Evolutionary conservation across 768 basidiomycete genomes (phyloP), one percentile per base, ranked within the genome.

Genomic region (Suillus subaureus): DNA sequence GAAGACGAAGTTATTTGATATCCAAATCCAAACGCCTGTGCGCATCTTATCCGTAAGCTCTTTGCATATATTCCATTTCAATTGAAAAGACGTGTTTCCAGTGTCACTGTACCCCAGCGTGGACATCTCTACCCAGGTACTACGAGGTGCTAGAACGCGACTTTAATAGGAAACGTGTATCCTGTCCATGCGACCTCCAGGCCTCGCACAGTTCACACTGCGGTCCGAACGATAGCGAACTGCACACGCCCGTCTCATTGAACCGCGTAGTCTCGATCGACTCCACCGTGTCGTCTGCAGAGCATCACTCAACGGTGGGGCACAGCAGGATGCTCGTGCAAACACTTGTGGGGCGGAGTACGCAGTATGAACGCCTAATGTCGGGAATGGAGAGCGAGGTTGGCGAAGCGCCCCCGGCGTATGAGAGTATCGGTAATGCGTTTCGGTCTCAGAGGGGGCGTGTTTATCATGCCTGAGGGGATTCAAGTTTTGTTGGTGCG

Each of bases 21-120:
- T 97, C 69, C 87, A 93, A 51, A 83, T 97, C 61, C 93, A 95
- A 75, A 90, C 89, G 0, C 94, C 95, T 0, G 84, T 98, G 35
- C 88, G 93, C 49, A 87, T 98, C 58, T 88, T 97, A 55, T 96
- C 96, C 4, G 93, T 94, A 70, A 81, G 91, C 80, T 37, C 28
- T 35, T 31, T 54, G 49, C 28, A 31, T 58, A 49, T 43, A 37
- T 35, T n/a, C 0, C 33, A 35, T 11, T 33, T 33, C 9, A 40
- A 28, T 62, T 61, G 35, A 65, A 33, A 28, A 40, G 13, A 37
- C 13, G 0, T 11, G 6, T 54, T 21, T 40, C 40, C 39, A 93
- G 91, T 96, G 93, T 77, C 89, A 92, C 33, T 96, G 93, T 72
- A 87, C 90, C 69, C 85, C 91, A 4, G 89, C 94, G 67, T 91